phyloP scores from a whole-genome alignment of 768 basidiomycete species.

The Scleroderma citrinum region DNA sequence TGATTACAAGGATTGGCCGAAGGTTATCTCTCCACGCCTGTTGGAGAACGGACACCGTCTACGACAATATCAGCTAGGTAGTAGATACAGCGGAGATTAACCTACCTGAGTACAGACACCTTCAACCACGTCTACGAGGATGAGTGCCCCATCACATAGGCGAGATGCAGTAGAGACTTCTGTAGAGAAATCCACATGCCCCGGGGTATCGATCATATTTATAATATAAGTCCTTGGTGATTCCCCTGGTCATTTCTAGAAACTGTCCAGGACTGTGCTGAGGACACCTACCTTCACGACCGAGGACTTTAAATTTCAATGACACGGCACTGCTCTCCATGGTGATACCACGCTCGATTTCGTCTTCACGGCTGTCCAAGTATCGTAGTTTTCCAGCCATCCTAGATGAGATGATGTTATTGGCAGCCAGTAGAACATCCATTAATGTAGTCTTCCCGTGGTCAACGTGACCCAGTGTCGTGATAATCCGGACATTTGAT shows the following conservation, averaged over 20 bases:
- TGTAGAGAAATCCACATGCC: slow-evolving; percentile 97
- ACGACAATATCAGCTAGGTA: slow-evolving; percentile 3
- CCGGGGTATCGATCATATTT: slow-evolving; percentile 98
- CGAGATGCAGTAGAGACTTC: slow-evolving; percentile 95
- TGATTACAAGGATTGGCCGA: slow-evolving; percentile 90
- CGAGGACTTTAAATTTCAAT: slow-evolving; percentile 74
- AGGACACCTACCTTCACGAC: slow-evolving; percentile 50
- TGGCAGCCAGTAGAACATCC: slow-evolving; percentile 92
- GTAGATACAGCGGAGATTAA: not conserved
- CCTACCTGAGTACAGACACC: slow-evolving; percentile 95
- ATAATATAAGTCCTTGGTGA: slow-evolving; percentile 69
- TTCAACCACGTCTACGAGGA: slow-evolving; percentile 94
- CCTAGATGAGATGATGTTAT: slow-evolving; percentile 91
- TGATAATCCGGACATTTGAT: slow-evolving; percentile 65
- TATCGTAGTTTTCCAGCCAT: slow-evolving; percentile 98
- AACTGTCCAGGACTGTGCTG: slow-evolving; percentile 6
- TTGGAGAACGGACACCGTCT: slow-evolving; percentile 93
- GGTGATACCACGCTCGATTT: slow-evolving; percentile 95
- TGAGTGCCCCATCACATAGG: slow-evolving; percentile 91
- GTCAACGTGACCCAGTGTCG: slow-evolving; percentile 86
- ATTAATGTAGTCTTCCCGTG: slow-evolving; percentile 96
- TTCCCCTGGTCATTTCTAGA: slow-evolving; percentile 44
- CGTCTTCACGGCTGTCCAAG: slow-evolving; percentile 92
- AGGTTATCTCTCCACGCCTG: slow-evolving; percentile 92
- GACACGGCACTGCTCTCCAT: slow-evolving; percentile 98